A percentile compares a stretch with the other conserved stretches of the same genome.
Conservation (phyloP, 2,329 filamentous ascomycete genomes). For the Akanthomyces lecanii region DNA sequence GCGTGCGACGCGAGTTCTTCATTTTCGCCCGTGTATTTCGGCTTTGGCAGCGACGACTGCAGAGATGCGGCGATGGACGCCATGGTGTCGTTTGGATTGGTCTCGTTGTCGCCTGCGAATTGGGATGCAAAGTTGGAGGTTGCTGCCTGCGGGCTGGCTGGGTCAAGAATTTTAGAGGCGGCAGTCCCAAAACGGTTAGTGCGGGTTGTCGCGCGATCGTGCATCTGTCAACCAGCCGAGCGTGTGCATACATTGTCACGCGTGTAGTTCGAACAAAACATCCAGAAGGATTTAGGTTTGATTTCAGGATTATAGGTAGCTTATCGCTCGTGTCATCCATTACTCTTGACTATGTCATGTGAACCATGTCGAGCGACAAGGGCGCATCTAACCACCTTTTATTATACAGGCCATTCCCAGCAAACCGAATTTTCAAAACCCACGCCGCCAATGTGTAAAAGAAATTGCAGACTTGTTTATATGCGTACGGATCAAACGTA, state of each 20-base stretch:
- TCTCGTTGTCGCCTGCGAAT: slow-evolving; percentile 18
- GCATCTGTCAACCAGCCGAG: neutral
- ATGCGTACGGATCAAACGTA: slow-evolving; percentile 51
- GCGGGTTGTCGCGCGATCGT: slow-evolving; percentile 3
- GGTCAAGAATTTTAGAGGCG: slow-evolving; percentile 32
- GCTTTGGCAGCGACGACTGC: slow-evolving; percentile 76
- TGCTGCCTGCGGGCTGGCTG: slow-evolving; percentile 17
- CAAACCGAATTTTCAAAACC: slow-evolving; percentile 27
- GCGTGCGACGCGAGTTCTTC: slow-evolving; percentile 71
- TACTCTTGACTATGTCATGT: slow-evolving; percentile 9
- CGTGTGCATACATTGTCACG: neutral
- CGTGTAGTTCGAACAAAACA: neutral
- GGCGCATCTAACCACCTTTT: slow-evolving; percentile 18
- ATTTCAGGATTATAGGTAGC: neutral
- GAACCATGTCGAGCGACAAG: slow-evolving; percentile 1
- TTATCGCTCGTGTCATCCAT: slow-evolving; percentile 12
- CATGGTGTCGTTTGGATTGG: slow-evolving; percentile 41
- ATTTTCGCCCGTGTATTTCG: slow-evolving; percentile 85
- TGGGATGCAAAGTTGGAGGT: slow-evolving; percentile 17
- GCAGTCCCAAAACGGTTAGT: slow-evolving; percentile 28
- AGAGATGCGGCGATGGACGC: slow-evolving; percentile 67
- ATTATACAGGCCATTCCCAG: slow-evolving; percentile 29
- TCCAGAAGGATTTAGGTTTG: neutral
- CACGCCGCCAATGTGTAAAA: slow-evolving; percentile 28
- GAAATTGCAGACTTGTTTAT: slow-evolving; percentile 22